phyloP scores from a whole-genome alignment of 768 basidiomycete species.

The Tricholoma flavovirens region DNA sequence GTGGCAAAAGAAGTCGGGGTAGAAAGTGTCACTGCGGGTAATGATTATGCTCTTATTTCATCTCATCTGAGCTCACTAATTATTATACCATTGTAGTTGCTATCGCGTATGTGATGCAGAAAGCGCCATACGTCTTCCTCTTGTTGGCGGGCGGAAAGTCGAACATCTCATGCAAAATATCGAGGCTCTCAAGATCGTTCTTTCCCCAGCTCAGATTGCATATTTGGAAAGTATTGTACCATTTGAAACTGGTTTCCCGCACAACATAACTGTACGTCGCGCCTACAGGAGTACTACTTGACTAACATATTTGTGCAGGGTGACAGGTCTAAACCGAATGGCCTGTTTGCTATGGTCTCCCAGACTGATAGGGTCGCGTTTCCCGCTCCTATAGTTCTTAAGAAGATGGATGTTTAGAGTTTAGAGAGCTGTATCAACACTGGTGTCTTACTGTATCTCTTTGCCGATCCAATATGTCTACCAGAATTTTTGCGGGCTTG shows the following conservation, averaged over 20 bases:
- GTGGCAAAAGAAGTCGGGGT: conserved; percentile 47
- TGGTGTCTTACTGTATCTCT: too few species aligned
- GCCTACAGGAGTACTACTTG: not conserved
- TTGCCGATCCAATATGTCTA: too few species aligned
- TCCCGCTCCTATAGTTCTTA: not conserved
- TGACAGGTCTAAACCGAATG: not conserved
- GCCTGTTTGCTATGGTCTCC: not conserved
- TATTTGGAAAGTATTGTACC: conserved; percentile 12
- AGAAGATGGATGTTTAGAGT: not conserved
- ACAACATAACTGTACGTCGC: conserved; percentile 22
- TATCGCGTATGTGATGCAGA: conserved; percentile 50
- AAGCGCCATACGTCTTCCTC: conserved; percentile 46
- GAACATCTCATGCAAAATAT: conserved; percentile 46
- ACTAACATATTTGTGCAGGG: not conserved
- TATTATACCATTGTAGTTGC: conserved; percentile 27
- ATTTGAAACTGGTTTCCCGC: conserved; percentile 42
- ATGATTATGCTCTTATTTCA: not conserved
- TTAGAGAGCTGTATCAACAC: not conserved
- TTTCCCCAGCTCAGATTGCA: too few species aligned
- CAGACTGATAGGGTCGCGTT: not conserved
- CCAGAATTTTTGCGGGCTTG: too few species aligned
- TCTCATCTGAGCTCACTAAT: not conserved
- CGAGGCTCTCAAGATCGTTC: conserved; percentile 25
- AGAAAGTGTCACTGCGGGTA: conserved; percentile 41
- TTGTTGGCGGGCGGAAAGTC: conserved; percentile 44